These are phyloP conservation scores for Stereum hirsutum DNA, from an alignment of 1,284 basidiomycete species.

Conservation along the genomic window DNA sequence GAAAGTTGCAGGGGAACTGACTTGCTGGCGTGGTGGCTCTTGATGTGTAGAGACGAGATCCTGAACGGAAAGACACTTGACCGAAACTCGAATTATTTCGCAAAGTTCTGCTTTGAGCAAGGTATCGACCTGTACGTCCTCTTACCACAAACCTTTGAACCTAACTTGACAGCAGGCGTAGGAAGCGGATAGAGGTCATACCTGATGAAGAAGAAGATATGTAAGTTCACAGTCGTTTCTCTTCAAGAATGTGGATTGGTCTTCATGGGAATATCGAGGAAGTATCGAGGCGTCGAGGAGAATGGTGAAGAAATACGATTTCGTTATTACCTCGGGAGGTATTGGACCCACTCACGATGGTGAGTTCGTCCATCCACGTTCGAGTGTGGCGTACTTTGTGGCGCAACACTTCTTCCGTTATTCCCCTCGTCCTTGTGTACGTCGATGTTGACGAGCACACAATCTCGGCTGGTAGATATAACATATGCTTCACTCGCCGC, in stretches of 20 bases:
- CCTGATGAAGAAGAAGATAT: conserved; percentile 88
- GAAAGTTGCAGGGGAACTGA: no score
- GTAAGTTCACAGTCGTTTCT: conserved; percentile 34
- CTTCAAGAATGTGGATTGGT: neutral
- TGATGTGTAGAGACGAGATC: conserved; percentile 63
- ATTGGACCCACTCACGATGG: conserved; percentile 87
- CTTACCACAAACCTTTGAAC: no score
- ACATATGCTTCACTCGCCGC: conserved; percentile 84
- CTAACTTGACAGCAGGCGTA: no score
- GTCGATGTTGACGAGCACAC: no score
- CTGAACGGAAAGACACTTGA: conserved; percentile 85
- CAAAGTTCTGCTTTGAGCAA: conserved; percentile 80
- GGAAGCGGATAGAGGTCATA: conserved; percentile 87
- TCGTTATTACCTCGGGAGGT: conserved; percentile 81
- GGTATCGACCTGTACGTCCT: conserved; percentile 77
- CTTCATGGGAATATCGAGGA: conserved; percentile 2
- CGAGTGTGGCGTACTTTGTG: neutral
- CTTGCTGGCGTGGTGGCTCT: neutral
- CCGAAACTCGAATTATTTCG: conserved; percentile 79
- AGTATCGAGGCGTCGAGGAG: conserved; percentile 80
- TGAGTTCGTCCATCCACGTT: conserved; percentile 18
- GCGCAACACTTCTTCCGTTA: neutral
- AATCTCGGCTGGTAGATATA: conserved; percentile 58
- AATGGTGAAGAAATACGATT: conserved; percentile 78
- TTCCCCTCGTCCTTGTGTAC: neutral